Evolutionary conservation across 2,329 filamentous ascomycete species (phyloP).

Genomic region (Fusarium clavum): DNA sequence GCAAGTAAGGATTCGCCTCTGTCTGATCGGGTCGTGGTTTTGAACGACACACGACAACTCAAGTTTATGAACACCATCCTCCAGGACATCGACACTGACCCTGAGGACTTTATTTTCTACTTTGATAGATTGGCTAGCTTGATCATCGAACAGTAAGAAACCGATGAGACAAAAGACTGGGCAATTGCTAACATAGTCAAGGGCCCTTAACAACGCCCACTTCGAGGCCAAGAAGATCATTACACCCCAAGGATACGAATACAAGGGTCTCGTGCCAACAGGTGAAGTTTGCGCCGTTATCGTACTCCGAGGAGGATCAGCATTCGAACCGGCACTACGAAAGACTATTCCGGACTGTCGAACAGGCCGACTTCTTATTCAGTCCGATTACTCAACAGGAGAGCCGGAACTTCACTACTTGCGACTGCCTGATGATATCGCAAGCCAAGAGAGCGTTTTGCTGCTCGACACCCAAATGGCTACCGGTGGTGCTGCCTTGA

Average conservation of each 20-base stretch:
- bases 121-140: constrained; percentile 91
- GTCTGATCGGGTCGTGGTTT: constrained; percentile 77
- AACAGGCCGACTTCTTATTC: constrained; percentile 89
- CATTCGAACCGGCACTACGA: constrained; percentile 87
- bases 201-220: constrained; percentile 80
- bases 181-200: constrained; percentile 48
- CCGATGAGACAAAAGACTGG: background rate
- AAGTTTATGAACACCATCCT: constrained; percentile 91
- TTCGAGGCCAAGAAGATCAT: constrained; percentile 73
- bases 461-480: constrained; percentile 95
- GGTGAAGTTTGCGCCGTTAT: constrained; percentile 88
- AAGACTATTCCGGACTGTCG: constrained; percentile 93
- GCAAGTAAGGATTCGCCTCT: constrained; percentile 78
- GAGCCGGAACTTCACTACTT: constrained; percentile 95
- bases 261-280: constrained; percentile 76
- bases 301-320: constrained; percentile 87
- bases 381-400: constrained; percentile 84
- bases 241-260: constrained; percentile 77
- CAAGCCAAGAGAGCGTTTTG: constrained; percentile 81
- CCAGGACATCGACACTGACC: constrained; percentile 79
- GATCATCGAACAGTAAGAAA: constrained; percentile 77
- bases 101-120: constrained; percentile 97
- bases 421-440: constrained; percentile 79
- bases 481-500: constrained; percentile 84
- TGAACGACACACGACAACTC: constrained; percentile 83